A percentile compares a stretch with the other conserved stretches of the same genome.
These are phyloP conservation scores for Aspergillus sp. DNA, from an alignment of 2,329 filamentous ascomycete species.

Conservation along the genomic window DNA sequence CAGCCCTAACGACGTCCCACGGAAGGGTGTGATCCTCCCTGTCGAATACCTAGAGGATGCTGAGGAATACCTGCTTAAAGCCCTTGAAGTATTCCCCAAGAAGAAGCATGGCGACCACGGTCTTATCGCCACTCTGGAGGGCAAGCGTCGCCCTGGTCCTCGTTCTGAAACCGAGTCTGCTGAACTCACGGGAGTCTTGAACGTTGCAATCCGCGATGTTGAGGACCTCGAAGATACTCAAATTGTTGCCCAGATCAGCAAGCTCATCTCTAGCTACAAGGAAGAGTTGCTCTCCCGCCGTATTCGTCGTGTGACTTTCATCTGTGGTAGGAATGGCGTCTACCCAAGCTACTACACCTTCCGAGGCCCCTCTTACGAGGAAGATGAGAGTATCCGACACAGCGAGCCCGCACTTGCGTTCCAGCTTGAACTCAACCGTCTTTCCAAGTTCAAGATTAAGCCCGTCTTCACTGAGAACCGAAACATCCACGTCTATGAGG, in stretches of 20 bases:
- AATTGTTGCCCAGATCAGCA: constrained; percentile 71
- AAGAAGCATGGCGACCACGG: constrained; percentile 56
- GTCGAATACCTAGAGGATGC: constrained; percentile 92
- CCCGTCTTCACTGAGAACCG: constrained; percentile 99
- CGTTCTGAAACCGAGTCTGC: constrained; percentile 61
- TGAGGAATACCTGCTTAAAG: constrained; percentile 81
- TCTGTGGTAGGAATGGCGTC: constrained; percentile 91
- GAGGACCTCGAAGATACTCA: constrained; percentile 82
- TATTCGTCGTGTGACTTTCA: constrained; percentile 90
- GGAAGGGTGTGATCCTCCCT: constrained; percentile 93
- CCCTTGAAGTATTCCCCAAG: constrained; percentile 76
- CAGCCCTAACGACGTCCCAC: constrained; percentile 68
- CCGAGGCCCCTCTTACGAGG: constrained; percentile 83
- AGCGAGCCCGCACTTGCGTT: constrained; percentile 95
- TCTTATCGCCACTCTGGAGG: constrained; percentile 71
- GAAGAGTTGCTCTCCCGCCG: constrained; percentile 77
- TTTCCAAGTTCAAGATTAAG: constrained; percentile 97
- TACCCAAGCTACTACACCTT: constrained; percentile 99
- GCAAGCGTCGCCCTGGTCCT: constrained; percentile 64
- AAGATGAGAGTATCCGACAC: constrained; percentile 96
- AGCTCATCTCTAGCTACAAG: constrained; percentile 77
- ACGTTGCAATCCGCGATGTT: constrained; percentile 85
- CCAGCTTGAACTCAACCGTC: constrained; percentile 92
- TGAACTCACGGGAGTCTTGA: constrained; percentile 87
- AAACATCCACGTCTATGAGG: constrained; percentile 98